phyloP scores from a whole-genome alignment of 257 asterid genomes.

The Oldenlandia corymbosa region DNA sequence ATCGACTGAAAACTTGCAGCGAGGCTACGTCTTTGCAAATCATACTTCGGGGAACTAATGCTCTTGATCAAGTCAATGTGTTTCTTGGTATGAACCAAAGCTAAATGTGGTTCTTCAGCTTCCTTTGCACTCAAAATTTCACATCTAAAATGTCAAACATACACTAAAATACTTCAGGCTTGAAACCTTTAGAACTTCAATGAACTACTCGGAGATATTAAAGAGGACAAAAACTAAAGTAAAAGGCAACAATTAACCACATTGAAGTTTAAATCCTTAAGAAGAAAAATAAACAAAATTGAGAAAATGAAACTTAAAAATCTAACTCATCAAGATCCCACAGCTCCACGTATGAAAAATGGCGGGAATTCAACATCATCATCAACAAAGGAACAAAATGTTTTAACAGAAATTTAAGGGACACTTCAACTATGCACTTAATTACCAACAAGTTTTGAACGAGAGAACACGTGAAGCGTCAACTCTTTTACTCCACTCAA shows the following conservation, averaged over 20 bases:
- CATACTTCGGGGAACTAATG: constrained; percentile 46
- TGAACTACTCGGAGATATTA: neutral
- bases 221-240: too few relatives aligned
- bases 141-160: constrained; percentile 46
- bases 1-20: constrained; percentile 64
- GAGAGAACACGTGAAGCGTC: too few relatives aligned
- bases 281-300: too few relatives aligned
- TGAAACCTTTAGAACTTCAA: neutral
- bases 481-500: neutral
- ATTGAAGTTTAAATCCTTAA: too few relatives aligned
- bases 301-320: too few relatives aligned
- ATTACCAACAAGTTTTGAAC: neutral
- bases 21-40: constrained; percentile 32
- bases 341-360: too few relatives aligned
- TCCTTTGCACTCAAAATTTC: constrained; percentile 56
- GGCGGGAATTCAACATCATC: too few relatives aligned
- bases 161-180: constrained; percentile 5
- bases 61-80: constrained; percentile 63
- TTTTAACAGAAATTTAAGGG: too few relatives aligned
- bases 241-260: too few relatives aligned
- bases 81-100: constrained; percentile 64
- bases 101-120: constrained; percentile 56
- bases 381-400: too few relatives aligned
- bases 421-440: too few relatives aligned
- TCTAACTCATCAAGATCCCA: too few relatives aligned